Percentiles rank a stretch among this genome's conserved stretches.
phyloP scores from a whole-genome alignment of 2,329 filamentous ascomycete genomes.

The Paecilomyces fulvus region DNA sequence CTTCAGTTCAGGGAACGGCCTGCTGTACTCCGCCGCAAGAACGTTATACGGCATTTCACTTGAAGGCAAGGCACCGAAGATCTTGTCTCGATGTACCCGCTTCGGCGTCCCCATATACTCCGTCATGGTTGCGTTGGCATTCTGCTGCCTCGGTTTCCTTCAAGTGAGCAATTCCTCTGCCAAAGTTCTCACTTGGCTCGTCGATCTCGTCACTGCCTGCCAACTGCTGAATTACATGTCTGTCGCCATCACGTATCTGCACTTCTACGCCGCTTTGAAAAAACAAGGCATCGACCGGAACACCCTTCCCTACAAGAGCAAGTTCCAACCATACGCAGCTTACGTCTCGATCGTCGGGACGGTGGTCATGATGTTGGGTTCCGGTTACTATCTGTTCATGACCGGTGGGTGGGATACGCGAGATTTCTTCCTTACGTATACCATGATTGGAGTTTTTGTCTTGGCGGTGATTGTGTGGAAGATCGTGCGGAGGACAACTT shows the following conservation, averaged over 20 bases:
- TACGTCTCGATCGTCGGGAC: conserved; percentile 57
- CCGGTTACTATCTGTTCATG: conserved; percentile 65
- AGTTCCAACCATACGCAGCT: conserved; percentile 60
- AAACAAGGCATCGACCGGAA: conserved; percentile 59
- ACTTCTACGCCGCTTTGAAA: conserved; percentile 58
- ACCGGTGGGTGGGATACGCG: conserved; percentile 54
- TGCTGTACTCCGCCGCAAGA: conserved; percentile 55
- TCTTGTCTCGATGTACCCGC: conserved; percentile 42
- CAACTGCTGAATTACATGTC: conserved; percentile 36
- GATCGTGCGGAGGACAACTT: neutral
- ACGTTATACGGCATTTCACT: conserved; percentile 57
- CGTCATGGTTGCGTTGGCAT: conserved; percentile 53
- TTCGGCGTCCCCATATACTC: conserved; percentile 63
- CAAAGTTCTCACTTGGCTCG: conserved; percentile 48
- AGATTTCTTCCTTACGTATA: conserved; percentile 63
- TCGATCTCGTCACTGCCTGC: conserved; percentile 20
- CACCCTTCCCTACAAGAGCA: conserved; percentile 59
- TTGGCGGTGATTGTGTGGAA: conserved; percentile 47
- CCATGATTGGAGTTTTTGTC: conserved; percentile 56
- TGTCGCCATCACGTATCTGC: conserved; percentile 60
- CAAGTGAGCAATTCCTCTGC: conserved; percentile 56
- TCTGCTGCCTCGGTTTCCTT: conserved; percentile 63
- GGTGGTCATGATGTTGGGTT: conserved; percentile 59
- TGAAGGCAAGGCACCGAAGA: conserved; percentile 51
- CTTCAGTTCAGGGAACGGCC: conserved; percentile 56